Percentiles rank a stretch among this genome's conserved stretches.
Evolutionary conservation across 148 eudicot species (phyloP).

Genomic region (Chenopodium album): DNA sequence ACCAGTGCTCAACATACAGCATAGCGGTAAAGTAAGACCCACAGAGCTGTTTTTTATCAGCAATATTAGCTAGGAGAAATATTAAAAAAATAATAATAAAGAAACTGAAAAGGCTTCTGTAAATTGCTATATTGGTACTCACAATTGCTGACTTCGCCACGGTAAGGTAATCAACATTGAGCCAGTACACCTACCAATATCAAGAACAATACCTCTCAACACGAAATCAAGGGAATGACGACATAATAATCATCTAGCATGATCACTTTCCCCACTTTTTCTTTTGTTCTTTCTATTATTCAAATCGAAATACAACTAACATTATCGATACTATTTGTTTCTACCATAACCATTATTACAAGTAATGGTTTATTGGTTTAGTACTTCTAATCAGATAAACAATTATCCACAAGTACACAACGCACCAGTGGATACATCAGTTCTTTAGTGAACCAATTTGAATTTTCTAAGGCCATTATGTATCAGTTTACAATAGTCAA

Average conservation of each 20-base stretch:
- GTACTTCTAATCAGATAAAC: neutral
- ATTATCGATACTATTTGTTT: neutral
- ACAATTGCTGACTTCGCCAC: constrained; percentile 91
- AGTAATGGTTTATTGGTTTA: neutral
- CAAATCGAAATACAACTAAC: no score
- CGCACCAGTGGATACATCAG: neutral
- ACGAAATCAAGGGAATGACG: neutral
- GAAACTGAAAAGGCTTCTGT: constrained; percentile 7
- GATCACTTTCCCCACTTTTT: neutral
- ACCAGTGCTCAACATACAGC: constrained; percentile 98
- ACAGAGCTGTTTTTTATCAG: constrained; percentile 47
- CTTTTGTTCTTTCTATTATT: neutral
- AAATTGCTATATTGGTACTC: constrained; percentile 37
- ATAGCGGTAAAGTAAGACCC: constrained; percentile 96
- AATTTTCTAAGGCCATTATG: neutral
- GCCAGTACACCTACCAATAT: constrained; percentile 78
- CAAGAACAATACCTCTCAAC: neutral
- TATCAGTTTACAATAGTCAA: neutral
- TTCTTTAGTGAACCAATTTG: neutral
- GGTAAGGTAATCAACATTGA: constrained; percentile 71
- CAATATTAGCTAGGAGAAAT: constrained; percentile 6
- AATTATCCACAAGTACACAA: neutral
- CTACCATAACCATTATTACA: neutral
- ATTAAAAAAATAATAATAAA: neutral
- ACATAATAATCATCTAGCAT: neutral